A percentile compares a stretch with the other conserved stretches of the same genome.
Conservation (phyloP, 2,329 filamentous ascomycete genomes). For the Fusarium nygamai region DNA sequence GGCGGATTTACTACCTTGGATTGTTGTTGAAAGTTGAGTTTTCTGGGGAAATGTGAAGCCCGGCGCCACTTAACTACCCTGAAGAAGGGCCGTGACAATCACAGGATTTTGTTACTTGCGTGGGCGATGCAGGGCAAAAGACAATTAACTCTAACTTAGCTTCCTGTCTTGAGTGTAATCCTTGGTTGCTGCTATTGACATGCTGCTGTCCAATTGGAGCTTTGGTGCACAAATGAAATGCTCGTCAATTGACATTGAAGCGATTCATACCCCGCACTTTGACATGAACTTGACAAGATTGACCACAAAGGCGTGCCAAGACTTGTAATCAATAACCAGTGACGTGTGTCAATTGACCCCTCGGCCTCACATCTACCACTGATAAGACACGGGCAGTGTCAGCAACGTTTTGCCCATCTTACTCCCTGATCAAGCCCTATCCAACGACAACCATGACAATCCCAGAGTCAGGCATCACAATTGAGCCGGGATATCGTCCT, state of each 20-base stretch:
- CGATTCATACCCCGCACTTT: background rate
- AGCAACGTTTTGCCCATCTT: background rate
- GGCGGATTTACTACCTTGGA: background rate
- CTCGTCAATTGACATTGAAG: too few relatives aligned
- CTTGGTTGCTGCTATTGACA: background rate
- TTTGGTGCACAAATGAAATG: background rate
- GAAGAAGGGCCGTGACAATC: background rate
- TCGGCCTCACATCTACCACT: background rate
- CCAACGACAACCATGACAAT: background rate
- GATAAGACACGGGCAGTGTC: background rate
- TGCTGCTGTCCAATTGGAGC: background rate
- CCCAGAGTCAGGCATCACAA: background rate
- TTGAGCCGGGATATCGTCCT: slow-evolving; percentile 24
- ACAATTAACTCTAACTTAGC: too few relatives aligned
- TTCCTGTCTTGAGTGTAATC: background rate
- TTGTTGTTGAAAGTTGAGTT: background rate
- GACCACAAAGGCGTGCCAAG: slow-evolving; percentile 1
- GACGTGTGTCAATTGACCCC: background rate
- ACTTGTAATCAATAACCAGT: background rate
- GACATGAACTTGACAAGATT: background rate
- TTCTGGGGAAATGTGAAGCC: background rate
- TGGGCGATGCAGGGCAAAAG: accelerated
- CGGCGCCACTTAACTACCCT: background rate
- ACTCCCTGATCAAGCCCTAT: background rate
- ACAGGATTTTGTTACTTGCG: too few relatives aligned